Conservation (phyloP, 441 rosid genomes). For the Biscutella auriculata region DNA sequence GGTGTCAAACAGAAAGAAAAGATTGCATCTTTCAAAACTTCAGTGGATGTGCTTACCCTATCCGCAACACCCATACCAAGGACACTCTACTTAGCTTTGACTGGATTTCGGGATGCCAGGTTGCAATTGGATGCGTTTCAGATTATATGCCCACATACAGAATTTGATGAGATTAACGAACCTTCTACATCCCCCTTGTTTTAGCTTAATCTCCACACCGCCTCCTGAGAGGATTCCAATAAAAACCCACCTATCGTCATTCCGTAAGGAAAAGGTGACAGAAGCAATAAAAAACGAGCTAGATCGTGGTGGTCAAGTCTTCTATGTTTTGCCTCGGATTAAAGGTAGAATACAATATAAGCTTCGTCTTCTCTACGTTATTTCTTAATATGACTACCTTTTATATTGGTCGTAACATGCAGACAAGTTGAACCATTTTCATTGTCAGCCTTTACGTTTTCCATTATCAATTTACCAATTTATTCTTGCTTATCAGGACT, state of each 20-base stretch:
- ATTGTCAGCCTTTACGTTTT: neutral
- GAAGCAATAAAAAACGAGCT: slow-evolving; percentile 75
- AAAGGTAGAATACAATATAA: slow-evolving; percentile 41
- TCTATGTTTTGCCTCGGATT: slow-evolving; percentile 90
- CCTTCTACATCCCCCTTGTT: slow-evolving; percentile 18
- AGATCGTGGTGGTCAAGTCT: slow-evolving; percentile 88
- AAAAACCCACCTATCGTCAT: slow-evolving; percentile 69
- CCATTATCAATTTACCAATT: slow-evolving; percentile 1
- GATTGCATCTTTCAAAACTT: slow-evolving; percentile 91
- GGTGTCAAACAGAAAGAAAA: slow-evolving; percentile 98
- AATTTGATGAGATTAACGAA: slow-evolving; percentile 10
- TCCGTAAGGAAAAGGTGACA: slow-evolving; percentile 46
- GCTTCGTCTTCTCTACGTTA: neutral
- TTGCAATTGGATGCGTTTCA: slow-evolving; percentile 21
- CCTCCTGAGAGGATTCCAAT: slow-evolving; percentile 99
- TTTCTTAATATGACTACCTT: slow-evolving; percentile 10
- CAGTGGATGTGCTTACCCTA: slow-evolving; percentile 91
- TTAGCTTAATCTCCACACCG: slow-evolving; percentile 88
- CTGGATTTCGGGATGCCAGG: slow-evolving; percentile 99
- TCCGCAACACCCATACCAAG: slow-evolving; percentile 99
- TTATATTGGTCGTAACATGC: slow-evolving; percentile 1
- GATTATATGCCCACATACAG: neutral
- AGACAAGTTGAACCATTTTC: slow-evolving; percentile 2
- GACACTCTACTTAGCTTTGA: slow-evolving; percentile 87
- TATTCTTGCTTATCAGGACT: slow-evolving; percentile 51